Evolutionary conservation across 2,329 filamentous ascomycete genomes (phyloP).

Genomic region (Aspergillus pseudoterreus): DNA sequence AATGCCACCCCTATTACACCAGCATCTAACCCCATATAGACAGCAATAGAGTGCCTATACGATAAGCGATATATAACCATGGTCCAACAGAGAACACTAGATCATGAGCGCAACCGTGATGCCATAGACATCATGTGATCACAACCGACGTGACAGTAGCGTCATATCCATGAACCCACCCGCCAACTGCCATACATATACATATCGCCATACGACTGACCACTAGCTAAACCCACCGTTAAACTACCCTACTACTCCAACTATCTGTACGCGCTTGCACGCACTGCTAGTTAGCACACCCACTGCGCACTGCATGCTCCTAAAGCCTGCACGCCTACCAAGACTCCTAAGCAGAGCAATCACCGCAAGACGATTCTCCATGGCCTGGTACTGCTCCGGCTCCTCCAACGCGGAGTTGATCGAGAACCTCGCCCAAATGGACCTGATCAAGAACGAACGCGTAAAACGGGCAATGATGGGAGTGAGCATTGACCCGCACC

Average conservation of each 20-base stretch:
- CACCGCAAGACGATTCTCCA: constrained; percentile 37
- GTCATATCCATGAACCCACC: not conserved
- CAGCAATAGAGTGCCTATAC: too few species aligned
- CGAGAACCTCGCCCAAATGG: constrained; percentile 68
- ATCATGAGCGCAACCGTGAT: too few species aligned
- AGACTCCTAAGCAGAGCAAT: not conserved
- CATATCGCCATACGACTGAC: not conserved
- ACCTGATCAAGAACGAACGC: constrained; percentile 66
- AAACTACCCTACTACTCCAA: not conserved
- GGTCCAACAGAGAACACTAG: not conserved
- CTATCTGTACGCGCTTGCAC: not conserved
- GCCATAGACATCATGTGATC: not conserved
- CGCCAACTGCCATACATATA: not conserved
- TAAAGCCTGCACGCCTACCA: too few species aligned
- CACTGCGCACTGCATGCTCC: not conserved
- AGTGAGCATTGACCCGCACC: constrained; percentile 42
- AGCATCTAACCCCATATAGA: too few species aligned
- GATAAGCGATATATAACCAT: too few species aligned
- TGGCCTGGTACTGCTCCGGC: constrained; percentile 90
- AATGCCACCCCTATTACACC: too few species aligned
- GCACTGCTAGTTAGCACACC: not conserved
- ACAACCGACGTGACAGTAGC: not conserved
- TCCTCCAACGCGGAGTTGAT: constrained; percentile 70
- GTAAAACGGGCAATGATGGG: constrained; percentile 78
- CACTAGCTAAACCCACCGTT: not conserved